Conservation (phyloP, 352 stramenopile genomes). For the Globisporangium barbulae region DNA sequence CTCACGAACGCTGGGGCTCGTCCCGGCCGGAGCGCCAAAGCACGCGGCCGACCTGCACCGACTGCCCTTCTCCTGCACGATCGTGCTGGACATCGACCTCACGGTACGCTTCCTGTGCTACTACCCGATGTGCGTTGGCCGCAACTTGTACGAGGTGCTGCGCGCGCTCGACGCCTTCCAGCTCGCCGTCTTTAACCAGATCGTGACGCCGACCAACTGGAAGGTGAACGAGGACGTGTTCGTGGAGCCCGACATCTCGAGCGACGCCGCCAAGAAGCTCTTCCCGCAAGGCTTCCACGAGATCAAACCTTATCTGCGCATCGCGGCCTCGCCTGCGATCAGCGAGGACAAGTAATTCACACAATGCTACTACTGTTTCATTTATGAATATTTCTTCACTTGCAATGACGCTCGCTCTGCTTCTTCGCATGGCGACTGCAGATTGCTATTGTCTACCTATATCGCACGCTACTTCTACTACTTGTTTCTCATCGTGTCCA, state of each 20-base stretch:
- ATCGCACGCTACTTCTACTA: neutral
- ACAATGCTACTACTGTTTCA: conserved; percentile 8
- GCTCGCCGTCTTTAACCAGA: conserved; percentile 66
- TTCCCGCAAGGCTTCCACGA: conserved; percentile 82
- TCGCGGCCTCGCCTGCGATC: conserved; percentile 68
- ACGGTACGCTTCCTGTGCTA: conserved; percentile 61
- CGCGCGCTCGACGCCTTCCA: conserved; percentile 68
- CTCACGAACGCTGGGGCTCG: conserved; percentile 53
- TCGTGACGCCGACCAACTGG: conserved; percentile 83
- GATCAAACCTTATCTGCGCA: conserved; percentile 75
- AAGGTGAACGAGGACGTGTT: conserved; percentile 87
- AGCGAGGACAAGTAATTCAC: conserved; percentile 41
- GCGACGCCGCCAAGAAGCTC: conserved; percentile 67
- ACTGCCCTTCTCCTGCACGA: conserved; percentile 60
- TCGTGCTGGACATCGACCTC: conserved; percentile 74
- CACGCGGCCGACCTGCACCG: conserved; percentile 47
- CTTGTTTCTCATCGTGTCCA: neutral
- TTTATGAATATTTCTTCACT: conserved; percentile 15
- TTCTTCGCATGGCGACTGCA: neutral
- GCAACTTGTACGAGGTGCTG: conserved; percentile 82
- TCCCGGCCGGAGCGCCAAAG: conserved; percentile 37
- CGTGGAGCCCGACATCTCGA: conserved; percentile 61
- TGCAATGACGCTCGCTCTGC: conserved; percentile 15
- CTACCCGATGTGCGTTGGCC: conserved; percentile 64
- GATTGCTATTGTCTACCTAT: neutral